Conservation (phyloP, 1,139 yeast genomes). For the Protomyces lactucae-debilis region DNA sequence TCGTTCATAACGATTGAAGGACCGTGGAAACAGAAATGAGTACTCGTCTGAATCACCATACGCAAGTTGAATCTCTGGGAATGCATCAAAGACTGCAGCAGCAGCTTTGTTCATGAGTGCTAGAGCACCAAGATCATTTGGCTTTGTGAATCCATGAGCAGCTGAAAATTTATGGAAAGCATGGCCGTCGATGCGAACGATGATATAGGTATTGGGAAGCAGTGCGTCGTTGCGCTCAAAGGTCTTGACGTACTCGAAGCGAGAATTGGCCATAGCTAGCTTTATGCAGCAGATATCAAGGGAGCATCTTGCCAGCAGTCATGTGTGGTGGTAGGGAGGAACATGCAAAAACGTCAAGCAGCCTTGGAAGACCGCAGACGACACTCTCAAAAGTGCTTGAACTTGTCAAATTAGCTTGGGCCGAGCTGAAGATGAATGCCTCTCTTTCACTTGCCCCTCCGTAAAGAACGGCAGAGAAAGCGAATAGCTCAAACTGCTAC, state of each 20-base stretch:
- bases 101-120: constrained; percentile 82
- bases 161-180: constrained; percentile 82
- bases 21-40: constrained; percentile 26
- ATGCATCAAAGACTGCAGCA: constrained; percentile 51
- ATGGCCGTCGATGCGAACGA: constrained; percentile 86
- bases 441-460: neutral
- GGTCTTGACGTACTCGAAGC: constrained; percentile 76
- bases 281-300: no score
- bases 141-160: constrained; percentile 70
- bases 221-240: constrained; percentile 73
- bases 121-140: constrained; percentile 76
- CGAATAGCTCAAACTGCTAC: neutral
- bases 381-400: no score
- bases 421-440: neutral
- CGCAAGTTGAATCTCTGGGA: constrained; percentile 72
- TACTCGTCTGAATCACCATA: constrained; percentile 97
- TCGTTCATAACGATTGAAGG: constrained; percentile 3
- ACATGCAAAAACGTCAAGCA: no score
- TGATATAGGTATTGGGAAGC: constrained; percentile 74
- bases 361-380: no score
- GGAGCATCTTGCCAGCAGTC: no score
- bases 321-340: no score
- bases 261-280: constrained; percentile 55
- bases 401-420: neutral
- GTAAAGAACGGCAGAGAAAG: neutral